A percentile compares a stretch with the other conserved stretches of the same genome.
Evolutionary conservation across 2,329 filamentous ascomycete species (phyloP).

Genomic region (Fusarium subglutinans): DNA sequence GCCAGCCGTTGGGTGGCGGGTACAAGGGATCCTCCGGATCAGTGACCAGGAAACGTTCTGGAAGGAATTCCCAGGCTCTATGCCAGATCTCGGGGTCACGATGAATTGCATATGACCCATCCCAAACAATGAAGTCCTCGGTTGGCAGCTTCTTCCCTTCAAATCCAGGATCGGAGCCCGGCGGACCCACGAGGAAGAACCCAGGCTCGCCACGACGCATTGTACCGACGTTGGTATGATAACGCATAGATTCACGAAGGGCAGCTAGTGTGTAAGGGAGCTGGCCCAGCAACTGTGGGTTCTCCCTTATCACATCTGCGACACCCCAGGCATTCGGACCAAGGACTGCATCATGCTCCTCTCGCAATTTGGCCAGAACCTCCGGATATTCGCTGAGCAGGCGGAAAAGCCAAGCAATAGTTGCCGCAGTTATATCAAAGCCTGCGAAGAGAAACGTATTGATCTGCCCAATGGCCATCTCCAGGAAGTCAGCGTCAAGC

Average conservation of each 20-base stretch:
- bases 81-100: constrained; percentile 27
- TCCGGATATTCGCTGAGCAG: constrained; percentile 45
- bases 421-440: constrained; percentile 50
- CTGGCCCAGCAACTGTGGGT: constrained; percentile 43
- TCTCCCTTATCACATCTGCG: constrained; percentile 17
- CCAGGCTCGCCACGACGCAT: constrained; percentile 24
- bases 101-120: constrained; percentile 26
- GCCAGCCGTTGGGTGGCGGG: constrained; percentile 53
- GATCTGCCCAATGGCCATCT: constrained; percentile 47
- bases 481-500: constrained; percentile 19
- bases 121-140: constrained; percentile 39
- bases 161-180: constrained; percentile 15
- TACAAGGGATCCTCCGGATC: constrained; percentile 25
- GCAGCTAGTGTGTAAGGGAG: constrained; percentile 50
- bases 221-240: constrained; percentile 40
- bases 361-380: constrained; percentile 44
- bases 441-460: constrained; percentile 52
- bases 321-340: constrained; percentile 41
- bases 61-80: constrained; percentile 21
- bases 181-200: constrained; percentile 43
- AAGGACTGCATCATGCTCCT: constrained; percentile 50
- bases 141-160: constrained; percentile 40
- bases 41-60: constrained; percentile 32
- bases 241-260: constrained; percentile 50
- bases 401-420: constrained; percentile 48